Percentiles rank a stretch among this genome's conserved stretches.
Conservation (phyloP, 352 stramenopile genomes). For the Discostella stelligera region DNA sequence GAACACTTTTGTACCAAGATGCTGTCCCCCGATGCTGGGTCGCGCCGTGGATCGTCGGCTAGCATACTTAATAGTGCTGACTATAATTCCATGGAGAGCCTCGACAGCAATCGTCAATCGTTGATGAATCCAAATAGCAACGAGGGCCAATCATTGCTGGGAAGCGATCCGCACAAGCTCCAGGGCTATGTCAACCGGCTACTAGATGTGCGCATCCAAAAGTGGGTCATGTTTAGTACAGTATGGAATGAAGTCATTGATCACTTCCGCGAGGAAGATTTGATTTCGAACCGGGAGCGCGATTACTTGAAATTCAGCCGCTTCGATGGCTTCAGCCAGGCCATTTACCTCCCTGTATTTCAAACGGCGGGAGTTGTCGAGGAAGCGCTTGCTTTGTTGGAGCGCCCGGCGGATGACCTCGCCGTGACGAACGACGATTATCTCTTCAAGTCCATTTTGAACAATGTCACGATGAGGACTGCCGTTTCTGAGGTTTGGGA, state of each 20-base stretch:
- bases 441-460: slow-evolving; percentile 79
- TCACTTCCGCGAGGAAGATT: slow-evolving; percentile 90
- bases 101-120: slow-evolving; percentile 42
- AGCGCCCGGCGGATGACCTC: slow-evolving; percentile 65
- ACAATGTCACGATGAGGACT: slow-evolving; percentile 83
- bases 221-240: slow-evolving; percentile 97
- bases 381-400: slow-evolving; percentile 71
- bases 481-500: slow-evolving; percentile 97
- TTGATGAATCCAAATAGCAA: slow-evolving; percentile 53
- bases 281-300: slow-evolving; percentile 85
- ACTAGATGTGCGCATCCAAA: slow-evolving; percentile 91
- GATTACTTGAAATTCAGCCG: slow-evolving; percentile 94
- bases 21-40: slow-evolving; percentile 79
- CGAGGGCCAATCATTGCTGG: slow-evolving; percentile 68
- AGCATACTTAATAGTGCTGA: slow-evolving; percentile 60
- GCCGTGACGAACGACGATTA: slow-evolving; percentile 68
- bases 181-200: slow-evolving; percentile 83
- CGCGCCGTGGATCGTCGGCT: slow-evolving; percentile 71
- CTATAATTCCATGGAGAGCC: slow-evolving; percentile 21
- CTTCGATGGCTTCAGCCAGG: slow-evolving; percentile 92
- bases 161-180: slow-evolving; percentile 74
- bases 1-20: slow-evolving; percentile 84
- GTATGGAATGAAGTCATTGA: slow-evolving; percentile 97
- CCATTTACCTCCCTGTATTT: slow-evolving; percentile 98
- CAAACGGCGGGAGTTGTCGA: slow-evolving; percentile 96